Evolutionary conservation across 306 rosid species (phyloP), one percentile per base, ranked within the genome.

Genomic region (Prunus kanzakura): DNA sequence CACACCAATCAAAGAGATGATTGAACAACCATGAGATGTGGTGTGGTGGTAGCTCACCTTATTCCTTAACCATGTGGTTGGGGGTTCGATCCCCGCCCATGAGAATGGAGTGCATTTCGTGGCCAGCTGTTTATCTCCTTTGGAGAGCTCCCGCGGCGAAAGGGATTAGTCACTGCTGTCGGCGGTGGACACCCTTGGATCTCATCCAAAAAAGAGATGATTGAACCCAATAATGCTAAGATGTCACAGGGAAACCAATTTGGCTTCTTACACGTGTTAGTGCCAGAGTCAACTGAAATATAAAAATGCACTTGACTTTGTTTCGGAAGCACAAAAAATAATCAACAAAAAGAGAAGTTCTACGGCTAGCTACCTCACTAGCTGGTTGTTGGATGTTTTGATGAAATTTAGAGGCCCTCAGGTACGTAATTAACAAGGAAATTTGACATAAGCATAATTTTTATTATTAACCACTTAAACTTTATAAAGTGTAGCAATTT

Each of bases 281-380:
- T 89, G 5, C 90, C 90, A 0, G 82, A 87, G 65, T 62, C 82
- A 4, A 78, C 47, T 4, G 78, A 67, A 6, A 52, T 45, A 20
- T 75, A 80, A 27, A 16, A 73, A 78, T 19, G 88, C 89, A 22
- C 78, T 89, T 4, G 70, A 77, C 4, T 89, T 79, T 72, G 58
- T 89, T 51, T 56, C 4, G 81, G 80, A 78, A 10, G 77, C 88
- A 14, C 87, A 85, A 11, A 58, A 76, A 1, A 67, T 78, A 4
- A 87, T 87, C 61, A 80, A 69, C 56, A 82, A 78, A 67, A 87
- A 87, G 82, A 87, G 72, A 67, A 81, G 65, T 35, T 87, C 93
- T 63, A 23, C 74, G 0, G 86, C 65, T 27, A 70, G 82, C 67
- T 67, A 82, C 6, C 80, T 89, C 68, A 76, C 73, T 0, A 82